Conservation (phyloP, 768 basidiomycete genomes). For the Russula earlei region DNA sequence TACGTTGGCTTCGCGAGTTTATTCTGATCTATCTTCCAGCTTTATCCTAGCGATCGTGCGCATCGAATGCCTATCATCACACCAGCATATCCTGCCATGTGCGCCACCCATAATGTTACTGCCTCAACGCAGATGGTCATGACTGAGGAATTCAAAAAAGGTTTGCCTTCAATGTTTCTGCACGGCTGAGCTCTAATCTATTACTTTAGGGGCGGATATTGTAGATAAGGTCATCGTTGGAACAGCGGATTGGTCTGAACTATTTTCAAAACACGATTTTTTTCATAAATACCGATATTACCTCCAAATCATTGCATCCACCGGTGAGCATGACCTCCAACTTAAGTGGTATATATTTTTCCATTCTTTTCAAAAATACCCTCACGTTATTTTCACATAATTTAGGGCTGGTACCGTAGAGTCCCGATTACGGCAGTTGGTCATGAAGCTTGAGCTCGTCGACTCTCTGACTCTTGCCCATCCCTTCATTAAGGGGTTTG, state of each 20-base stretch:
- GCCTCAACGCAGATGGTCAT: slow-evolving; percentile 93
- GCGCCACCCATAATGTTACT: slow-evolving; percentile 96
- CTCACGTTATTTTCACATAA: background rate
- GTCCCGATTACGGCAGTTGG: slow-evolving; percentile 88
- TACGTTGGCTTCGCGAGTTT: background rate
- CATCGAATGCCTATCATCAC: slow-evolving; percentile 99
- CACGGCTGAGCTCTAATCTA: slow-evolving; percentile 15
- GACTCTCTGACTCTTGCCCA: slow-evolving; percentile 88
- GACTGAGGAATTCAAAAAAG: slow-evolving; percentile 91
- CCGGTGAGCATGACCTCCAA: slow-evolving; percentile 73
- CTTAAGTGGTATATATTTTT: slow-evolving; percentile 73
- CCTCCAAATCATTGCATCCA: slow-evolving; percentile 89
- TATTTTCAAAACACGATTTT: slow-evolving; percentile 95
- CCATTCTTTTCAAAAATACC: background rate
- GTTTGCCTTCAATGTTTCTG: slow-evolving; percentile 29
- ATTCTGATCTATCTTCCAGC: slow-evolving; percentile 31
- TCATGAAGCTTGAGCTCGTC: slow-evolving; percentile 96
- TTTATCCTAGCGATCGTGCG: slow-evolving; percentile 86
- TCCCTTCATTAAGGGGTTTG: slow-evolving; percentile 92
- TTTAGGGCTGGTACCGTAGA: slow-evolving; percentile 93
- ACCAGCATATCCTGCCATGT: slow-evolving; percentile 98
- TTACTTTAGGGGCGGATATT: slow-evolving; percentile 73
- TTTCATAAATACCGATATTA: slow-evolving; percentile 97
- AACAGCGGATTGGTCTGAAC: slow-evolving; percentile 78
- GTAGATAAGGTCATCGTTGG: slow-evolving; percentile 87